Base-by-base conservation (phyloP, 805 yeast species). In the Sugiyamaella marilandica region DNA sequence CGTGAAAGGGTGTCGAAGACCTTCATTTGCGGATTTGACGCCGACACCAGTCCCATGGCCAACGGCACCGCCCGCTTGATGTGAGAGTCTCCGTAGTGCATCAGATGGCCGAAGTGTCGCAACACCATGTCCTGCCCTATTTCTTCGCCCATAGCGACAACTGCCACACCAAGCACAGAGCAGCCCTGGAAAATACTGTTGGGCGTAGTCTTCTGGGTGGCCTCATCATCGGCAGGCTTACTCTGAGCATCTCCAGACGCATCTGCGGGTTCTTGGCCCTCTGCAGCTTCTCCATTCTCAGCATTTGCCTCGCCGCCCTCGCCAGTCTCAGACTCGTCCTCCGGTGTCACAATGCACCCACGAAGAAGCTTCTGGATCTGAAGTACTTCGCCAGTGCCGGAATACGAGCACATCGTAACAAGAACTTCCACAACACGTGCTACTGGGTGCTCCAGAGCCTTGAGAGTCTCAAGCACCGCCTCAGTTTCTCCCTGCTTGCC, bases 121-220 rank as follows among this genome's bases (percentile, higher is more conserved):
- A 92, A 74, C 9, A 92, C 85, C 99, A 94, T 94, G 62, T 92
- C 97, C 70, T 87, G 95, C 33, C 99, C 99, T 67, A 94, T 87
- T 59, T 88, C 96, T 71, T 94, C 99, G 58, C 99, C 99, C 86
- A 94, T 84, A 11, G 97, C 94, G 63, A 95, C 87, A 58, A 87
- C 78, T 0, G 97, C 99, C 59, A 94, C 80, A 55, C 99, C 99
- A 49, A 94, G 77, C 16, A 94, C 97, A 9, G 98, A 94, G 65
- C 87, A 88, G 1, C 95, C 95, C 63, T 86, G 89, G 66, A 76
- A 80, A 41, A 82, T 69, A 58, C 77, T 80, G 54, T 81, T 87
- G 45, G 59, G 67, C 48, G 8, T 65, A 71, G 14, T 64, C 71
- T 62, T 68, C 19, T 67, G 64, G 39, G 62, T 61, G 47, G 52